Conservation (phyloP, 2,329 filamentous ascomycete genomes). For the Pseudogymnoascus sp. region DNA sequence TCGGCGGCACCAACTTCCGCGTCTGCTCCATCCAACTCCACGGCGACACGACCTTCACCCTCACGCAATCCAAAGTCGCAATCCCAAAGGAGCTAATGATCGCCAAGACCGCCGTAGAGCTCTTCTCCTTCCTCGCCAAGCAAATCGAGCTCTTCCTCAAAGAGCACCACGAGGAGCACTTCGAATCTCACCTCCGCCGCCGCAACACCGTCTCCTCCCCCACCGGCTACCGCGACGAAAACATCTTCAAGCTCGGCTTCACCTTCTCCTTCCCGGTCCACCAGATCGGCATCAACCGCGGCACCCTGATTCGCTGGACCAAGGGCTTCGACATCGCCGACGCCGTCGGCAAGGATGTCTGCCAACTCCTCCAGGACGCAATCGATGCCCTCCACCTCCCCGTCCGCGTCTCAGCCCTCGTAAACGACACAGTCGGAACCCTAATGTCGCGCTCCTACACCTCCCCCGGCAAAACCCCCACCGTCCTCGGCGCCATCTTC, state of each 20-base stretch:
- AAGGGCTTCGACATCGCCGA: slow-evolving; percentile 98
- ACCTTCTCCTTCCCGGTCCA: slow-evolving; percentile 97
- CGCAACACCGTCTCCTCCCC: slow-evolving; percentile 51
- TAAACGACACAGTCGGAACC: slow-evolving; percentile 96
- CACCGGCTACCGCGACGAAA: slow-evolving; percentile 56
- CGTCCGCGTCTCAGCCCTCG: slow-evolving; percentile 84
- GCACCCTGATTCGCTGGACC: slow-evolving; percentile 90
- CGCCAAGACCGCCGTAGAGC: slow-evolving; percentile 72
- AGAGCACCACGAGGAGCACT: slow-evolving; percentile 81
- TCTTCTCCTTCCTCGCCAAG: slow-evolving; percentile 87
- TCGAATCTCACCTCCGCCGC: slow-evolving; percentile 58
- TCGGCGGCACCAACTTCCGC: slow-evolving; percentile 95
- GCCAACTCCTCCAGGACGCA: slow-evolving; percentile 76
- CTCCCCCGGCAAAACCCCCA: slow-evolving; percentile 78
- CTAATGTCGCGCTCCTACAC: slow-evolving; percentile 97
- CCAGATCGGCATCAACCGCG: slow-evolving; percentile 91
- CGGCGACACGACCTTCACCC: slow-evolving; percentile 88
- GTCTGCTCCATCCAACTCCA: slow-evolving; percentile 92
- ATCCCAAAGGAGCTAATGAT: slow-evolving; percentile 88
- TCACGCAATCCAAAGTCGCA: slow-evolving; percentile 85
- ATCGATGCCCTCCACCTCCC: slow-evolving; percentile 81
- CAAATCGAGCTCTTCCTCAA: slow-evolving; percentile 86
- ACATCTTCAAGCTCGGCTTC: slow-evolving; percentile 88
- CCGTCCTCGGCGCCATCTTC: slow-evolving; percentile 88
- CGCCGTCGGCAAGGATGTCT: slow-evolving; percentile 88